Percentiles rank a stretch among this genome's conserved stretches.
These are phyloP conservation scores for Euphorbia tirucalli DNA, from an alignment of 345 rosid species.

Conservation along the genomic window DNA sequence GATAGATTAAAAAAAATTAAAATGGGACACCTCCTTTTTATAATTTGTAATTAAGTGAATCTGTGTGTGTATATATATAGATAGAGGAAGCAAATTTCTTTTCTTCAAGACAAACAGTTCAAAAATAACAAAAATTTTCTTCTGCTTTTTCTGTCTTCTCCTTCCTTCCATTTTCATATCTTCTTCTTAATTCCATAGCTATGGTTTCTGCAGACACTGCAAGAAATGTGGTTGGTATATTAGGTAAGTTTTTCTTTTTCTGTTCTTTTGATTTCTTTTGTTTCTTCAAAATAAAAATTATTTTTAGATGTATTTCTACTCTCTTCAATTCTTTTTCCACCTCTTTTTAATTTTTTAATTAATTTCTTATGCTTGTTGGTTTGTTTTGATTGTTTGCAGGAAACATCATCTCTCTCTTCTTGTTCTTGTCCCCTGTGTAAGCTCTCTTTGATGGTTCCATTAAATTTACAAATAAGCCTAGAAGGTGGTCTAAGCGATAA, in stretches of 20 bases:
- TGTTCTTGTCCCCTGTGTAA: conserved; percentile 88
- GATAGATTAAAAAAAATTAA: not conserved
- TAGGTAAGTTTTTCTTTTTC: conserved; percentile 37
- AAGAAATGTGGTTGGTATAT: conserved; percentile 58
- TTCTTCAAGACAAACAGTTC: not conserved
- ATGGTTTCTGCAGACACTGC: conserved; percentile 53
- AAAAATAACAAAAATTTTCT: not conserved
- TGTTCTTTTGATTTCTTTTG: too few relatives aligned
- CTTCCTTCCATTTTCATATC: too few relatives aligned
- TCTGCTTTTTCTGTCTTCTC: not conserved
- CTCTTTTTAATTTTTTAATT: not conserved
- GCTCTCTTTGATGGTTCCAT: conserved; percentile 19
- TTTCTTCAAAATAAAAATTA: not conserved
- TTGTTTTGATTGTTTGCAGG: conserved; percentile 44
- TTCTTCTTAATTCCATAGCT: not conserved
- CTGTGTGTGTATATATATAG: not conserved
- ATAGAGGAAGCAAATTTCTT: not conserved
- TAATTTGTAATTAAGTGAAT: not conserved
- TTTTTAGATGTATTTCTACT: not conserved
- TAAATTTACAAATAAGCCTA: too few relatives aligned
- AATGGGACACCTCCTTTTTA: not conserved
- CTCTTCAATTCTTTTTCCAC: not conserved
- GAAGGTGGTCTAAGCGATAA: too few relatives aligned
- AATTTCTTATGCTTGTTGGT: not conserved
- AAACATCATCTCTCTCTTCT: conserved; percentile 61